Base-by-base conservation (phyloP, 208 protist genomes). In the Crithidia thermophila region DNA sequence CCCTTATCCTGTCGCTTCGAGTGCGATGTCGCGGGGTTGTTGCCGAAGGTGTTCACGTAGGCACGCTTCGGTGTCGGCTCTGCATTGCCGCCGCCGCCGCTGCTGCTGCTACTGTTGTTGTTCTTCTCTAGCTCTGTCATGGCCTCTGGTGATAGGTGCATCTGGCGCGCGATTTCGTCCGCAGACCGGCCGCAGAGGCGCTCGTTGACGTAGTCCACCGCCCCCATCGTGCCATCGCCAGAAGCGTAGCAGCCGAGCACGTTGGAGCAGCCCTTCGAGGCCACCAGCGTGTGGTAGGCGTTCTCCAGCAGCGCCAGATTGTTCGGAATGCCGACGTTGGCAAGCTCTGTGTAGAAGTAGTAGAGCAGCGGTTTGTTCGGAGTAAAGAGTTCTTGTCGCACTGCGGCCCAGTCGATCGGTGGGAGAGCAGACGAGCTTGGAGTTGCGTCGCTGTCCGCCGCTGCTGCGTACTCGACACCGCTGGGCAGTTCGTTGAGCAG, bases 1-100 rank as follows among this genome's bases (percentile, higher is more conserved):
- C 60, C 71, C 72, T 96, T 96, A 58, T 94, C 52, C 70, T 92
- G 84, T 21, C 91, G 73, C 30, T 69, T 63, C n/a, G 52, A 51
- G 14, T 85, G 52, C 8, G 90, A 86, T 0, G 91, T 91, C 20
- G 47, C 52, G 6, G 77, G 66, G 61, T 82, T 63, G 65, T 93
- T 94, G 27, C 82, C 81, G 49, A 91, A 77, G 8, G 85, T 51
- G 47, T 79, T 77, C n/a, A 70, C 49, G 18, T 52, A 37, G 2
- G 69, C 62, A 31, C 50, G 55, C 30, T 20, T 20, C n/a, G 21
- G 3, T 6, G 61, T 69, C n/a, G 49, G 37, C 34, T 25, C 34
- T 31, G 23, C 31, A 18, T 59, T 42, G 18, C 25, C 60, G 23
- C 63, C 55, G 3, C 50, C 43, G n/a, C 55, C 53, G 13, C 58